Evolutionary conservation across 2,329 filamentous ascomycete genomes (phyloP).

Genomic region (Pseudogymnoascus sp.): DNA sequence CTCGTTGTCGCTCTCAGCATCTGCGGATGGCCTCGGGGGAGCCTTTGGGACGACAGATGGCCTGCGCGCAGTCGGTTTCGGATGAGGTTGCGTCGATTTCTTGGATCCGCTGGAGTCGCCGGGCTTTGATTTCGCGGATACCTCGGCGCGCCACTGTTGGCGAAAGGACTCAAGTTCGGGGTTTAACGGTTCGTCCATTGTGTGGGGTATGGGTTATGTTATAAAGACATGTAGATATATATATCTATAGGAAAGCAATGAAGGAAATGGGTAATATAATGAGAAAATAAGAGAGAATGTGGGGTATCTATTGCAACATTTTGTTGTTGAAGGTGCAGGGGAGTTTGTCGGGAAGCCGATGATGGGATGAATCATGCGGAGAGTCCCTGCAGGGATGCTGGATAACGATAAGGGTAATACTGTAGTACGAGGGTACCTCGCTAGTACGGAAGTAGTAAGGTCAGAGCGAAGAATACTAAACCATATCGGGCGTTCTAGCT

Average conservation of each 20-base stretch:
- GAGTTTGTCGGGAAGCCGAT: background rate
- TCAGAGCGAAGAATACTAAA: background rate
- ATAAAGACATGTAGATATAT: background rate
- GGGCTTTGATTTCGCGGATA: conserved; percentile 20
- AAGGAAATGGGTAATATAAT: background rate
- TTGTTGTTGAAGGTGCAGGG: background rate
- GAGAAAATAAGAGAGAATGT: background rate
- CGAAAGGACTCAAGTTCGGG: conserved; percentile 81
- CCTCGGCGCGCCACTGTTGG: conserved; percentile 73
- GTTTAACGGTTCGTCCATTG: conserved; percentile 36
- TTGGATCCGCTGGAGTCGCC: conserved; percentile 10
- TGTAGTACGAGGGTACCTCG: background rate
- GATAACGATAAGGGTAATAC: conserved; percentile 1
- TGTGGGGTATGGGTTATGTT: background rate
- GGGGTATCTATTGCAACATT: background rate
- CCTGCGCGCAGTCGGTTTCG: background rate
- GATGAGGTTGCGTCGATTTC: background rate
- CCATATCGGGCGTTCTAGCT: background rate
- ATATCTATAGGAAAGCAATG: background rate
- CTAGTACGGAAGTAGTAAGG: background rate
- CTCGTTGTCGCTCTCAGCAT: background rate
- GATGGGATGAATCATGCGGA: conserved; percentile 5
- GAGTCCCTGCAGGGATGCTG: background rate
- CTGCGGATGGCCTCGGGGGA: background rate
- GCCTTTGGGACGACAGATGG: background rate